Conservation (phyloP, 345 rosid genomes). For the Psidium guajava region DNA sequence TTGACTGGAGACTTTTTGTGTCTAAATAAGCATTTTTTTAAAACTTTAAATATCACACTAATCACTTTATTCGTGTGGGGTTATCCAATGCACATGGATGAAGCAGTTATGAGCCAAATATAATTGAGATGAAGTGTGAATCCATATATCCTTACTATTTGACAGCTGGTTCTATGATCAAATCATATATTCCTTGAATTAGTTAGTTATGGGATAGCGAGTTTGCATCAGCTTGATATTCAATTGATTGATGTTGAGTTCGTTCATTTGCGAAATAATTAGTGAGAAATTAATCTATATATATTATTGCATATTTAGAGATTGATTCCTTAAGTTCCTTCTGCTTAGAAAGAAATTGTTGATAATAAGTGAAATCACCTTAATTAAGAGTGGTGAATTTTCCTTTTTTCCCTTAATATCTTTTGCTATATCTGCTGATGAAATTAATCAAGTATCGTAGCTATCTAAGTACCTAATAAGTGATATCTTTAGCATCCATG, state of each 20-base stretch:
- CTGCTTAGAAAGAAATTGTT: background rate
- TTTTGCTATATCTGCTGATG: background rate
- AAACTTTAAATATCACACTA: background rate
- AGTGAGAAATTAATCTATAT: background rate
- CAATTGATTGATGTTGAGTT: background rate
- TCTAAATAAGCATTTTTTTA: background rate
- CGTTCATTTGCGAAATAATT: background rate
- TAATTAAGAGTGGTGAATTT: rapidly evolving
- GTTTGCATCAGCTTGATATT: background rate
- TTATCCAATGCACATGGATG: background rate
- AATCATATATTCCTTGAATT: background rate
- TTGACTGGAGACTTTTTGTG: background rate
- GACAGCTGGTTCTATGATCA: background rate
- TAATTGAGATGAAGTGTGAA: background rate
- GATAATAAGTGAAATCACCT: rapidly evolving
- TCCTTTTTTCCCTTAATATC: background rate
- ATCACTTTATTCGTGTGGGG: background rate
- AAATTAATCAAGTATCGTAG: background rate
- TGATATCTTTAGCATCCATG: background rate
- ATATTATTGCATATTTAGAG: background rate
- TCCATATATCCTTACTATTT: background rate
- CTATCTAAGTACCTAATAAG: background rate
- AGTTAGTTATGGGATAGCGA: background rate
- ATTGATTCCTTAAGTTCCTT: background rate
- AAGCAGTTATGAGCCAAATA: background rate